These are phyloP conservation scores for Colletotrichum somersetense DNA, from an alignment of 2,329 filamentous ascomycete genomes.

Conservation along the genomic window DNA sequence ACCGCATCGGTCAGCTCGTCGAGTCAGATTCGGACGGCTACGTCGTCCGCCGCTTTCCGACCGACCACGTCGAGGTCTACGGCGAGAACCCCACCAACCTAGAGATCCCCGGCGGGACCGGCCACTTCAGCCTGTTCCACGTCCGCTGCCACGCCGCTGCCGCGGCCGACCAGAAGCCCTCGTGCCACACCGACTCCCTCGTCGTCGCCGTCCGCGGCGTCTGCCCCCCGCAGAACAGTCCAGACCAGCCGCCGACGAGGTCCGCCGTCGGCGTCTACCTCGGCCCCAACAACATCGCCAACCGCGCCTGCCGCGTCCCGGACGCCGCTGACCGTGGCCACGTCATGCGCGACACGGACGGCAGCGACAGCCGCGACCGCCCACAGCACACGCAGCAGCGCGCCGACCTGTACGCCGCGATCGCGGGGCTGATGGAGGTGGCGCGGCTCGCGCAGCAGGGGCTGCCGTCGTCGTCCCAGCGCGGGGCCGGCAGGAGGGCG, in stretches of 20 bases:
- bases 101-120: neutral
- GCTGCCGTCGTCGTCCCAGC: neutral
- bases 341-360: constrained; percentile 19
- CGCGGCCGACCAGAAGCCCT: neutral
- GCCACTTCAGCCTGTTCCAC: constrained; percentile 6
- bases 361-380: constrained; percentile 13
- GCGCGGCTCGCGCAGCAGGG: neutral
- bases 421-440: constrained; percentile 11
- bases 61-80: constrained; percentile 2
- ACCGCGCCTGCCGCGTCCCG: constrained; percentile 18
- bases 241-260: constrained; percentile 10
- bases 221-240: constrained; percentile 13
- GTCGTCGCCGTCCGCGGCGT: constrained; percentile 20
- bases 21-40: constrained; percentile 14
- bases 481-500: neutral
- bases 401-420: constrained; percentile 12
- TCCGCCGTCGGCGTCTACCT: constrained; percentile 21
- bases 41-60: constrained; percentile 24
- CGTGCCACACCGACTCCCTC: constrained; percentile 19
- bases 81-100: constrained; percentile 12
- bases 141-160: constrained; percentile 16
- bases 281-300: constrained; percentile 7
- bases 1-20: constrained; percentile 12
- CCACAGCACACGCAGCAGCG: constrained; percentile 25
- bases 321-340: constrained; percentile 12